phyloP scores from a whole-genome alignment of 2,329 filamentous ascomycete species.

The Chrysoporthe puriensis region DNA sequence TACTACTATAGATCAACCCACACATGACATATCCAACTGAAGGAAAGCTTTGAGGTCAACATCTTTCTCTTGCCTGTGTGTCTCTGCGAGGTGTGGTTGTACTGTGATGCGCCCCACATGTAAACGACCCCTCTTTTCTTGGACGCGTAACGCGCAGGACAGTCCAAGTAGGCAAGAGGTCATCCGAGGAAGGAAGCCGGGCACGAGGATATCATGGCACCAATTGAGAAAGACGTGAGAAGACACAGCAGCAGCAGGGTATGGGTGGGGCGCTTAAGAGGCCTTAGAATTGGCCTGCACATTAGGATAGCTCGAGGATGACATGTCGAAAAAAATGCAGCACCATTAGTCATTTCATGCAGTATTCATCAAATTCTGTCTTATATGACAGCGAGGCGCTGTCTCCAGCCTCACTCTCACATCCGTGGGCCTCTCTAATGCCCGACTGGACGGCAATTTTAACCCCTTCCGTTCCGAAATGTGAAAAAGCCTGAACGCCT shows the following conservation, averaged over 20 bases:
- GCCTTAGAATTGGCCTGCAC: too few species aligned
- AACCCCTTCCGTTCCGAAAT: background rate
- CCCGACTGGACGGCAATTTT: background rate
- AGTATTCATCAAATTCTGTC: constrained; percentile 3
- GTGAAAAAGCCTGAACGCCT: constrained; percentile 1
- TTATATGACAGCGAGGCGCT: background rate
- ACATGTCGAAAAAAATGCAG: too few species aligned
- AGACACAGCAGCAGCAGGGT: too few species aligned
- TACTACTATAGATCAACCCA: background rate
- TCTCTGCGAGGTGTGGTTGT: background rate
- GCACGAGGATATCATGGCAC: too few species aligned
- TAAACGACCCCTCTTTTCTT: too few species aligned
- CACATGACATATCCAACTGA: background rate
- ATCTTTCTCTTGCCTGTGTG: background rate
- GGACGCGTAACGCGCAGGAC: too few species aligned
- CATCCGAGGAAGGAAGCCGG: too few species aligned
- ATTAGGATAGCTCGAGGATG: too few species aligned
- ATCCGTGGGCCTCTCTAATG: background rate
- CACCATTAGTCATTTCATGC: background rate
- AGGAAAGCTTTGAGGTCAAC: background rate
- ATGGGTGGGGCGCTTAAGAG: too few species aligned
- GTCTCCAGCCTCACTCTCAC: background rate
- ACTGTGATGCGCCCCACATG: background rate
- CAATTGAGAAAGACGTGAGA: too few species aligned
- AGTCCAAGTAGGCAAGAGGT: too few species aligned